A percentile compares a stretch with the other conserved stretches of the same genome.
These are phyloP conservation scores for Suhomyces bokatorum DNA, from an alignment of 1,139 yeast species.

Conservation along the genomic window DNA sequence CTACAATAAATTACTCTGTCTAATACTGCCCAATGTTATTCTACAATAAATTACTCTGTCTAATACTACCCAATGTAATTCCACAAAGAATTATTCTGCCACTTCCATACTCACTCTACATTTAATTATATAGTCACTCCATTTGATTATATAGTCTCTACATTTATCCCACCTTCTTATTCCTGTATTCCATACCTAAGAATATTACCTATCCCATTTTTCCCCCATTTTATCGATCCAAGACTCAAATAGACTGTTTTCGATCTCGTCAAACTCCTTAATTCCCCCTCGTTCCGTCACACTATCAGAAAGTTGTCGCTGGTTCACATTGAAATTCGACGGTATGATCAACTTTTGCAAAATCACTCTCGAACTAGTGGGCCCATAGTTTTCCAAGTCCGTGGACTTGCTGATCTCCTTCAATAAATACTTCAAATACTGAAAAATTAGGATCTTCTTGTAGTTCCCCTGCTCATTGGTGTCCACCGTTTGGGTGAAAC, in stretches of 20 bases:
- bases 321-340: slow-evolving; percentile 25
- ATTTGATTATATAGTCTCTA: no score
- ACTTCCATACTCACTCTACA: no score
- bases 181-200: background rate
- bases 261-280: slow-evolving; percentile 44
- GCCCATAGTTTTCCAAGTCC: slow-evolving; percentile 8
- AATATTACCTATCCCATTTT: slow-evolving; percentile 5
- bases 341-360: slow-evolving; percentile 40
- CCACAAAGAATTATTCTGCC: no score
- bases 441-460: slow-evolving; percentile 37
- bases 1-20: no score
- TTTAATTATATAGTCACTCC: no score
- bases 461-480: slow-evolving; percentile 19
- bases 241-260: slow-evolving; percentile 41
- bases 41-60: no score
- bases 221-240: slow-evolving; percentile 45
- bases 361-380: slow-evolving; percentile 18
- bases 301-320: slow-evolving; percentile 4
- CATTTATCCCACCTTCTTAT: no score
- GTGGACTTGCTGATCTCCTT: slow-evolving; percentile 35
- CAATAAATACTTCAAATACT: slow-evolving; percentile 41
- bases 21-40: no score
- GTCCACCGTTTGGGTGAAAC: slow-evolving; percentile 24
- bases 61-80: no score
- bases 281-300: slow-evolving; percentile 1